Base-by-base conservation (phyloP, 2,329 filamentous ascomycete genomes). In the Pezicula carpinea region DNA sequence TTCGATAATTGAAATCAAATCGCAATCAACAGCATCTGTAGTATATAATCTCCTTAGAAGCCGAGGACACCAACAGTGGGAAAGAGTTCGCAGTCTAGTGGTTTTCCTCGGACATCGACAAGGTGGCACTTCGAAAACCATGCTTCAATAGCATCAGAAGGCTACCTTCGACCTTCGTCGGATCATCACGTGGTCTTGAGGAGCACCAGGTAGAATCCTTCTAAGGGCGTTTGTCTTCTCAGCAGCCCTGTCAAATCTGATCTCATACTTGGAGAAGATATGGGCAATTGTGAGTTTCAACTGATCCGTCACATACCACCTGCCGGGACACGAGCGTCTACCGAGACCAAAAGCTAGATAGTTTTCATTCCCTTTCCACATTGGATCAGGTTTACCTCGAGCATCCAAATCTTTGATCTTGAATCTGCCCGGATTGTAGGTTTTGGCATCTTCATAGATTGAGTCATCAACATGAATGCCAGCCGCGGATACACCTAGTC, bases 291-390 rank as follows among this genome's bases (percentile, higher is more conserved):
- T 40, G 38, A 40, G 38, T 40, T 40, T 40, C 22, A 40, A 14
- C 38, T 23, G 38, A 40, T 40, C 38, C 4, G 38, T 40, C 38
- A 40, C 38, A 40, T 40, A 40, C 38, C 38, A 40, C 21, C 38
- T 21, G 21, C 38, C 38, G n/a, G 38, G 38, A 40, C 38, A 40
- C 10, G 38, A 40, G n/a, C 38, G 38, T 5, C 38, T 40, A 5
- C 38, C 38, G 3, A 40, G 38, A 7, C 38, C 38, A 29, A 40
- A 40, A 22, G 38, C 38, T 17, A 40, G 38, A 22, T 13, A 40
- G 22, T 40, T 40, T 19, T 40, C 38, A 26, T 21, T 40, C 8
- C 38, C 38, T 40, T 40, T 40, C 38, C 38, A 40, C 38, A 40
- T 5, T 17, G 38, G 38, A n/a, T 40, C 22, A 7, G 38, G 38